These are phyloP conservation scores for Neurospora discreta DNA, from an alignment of 495 filamentous ascomycete species.

Conservation along the genomic window DNA sequence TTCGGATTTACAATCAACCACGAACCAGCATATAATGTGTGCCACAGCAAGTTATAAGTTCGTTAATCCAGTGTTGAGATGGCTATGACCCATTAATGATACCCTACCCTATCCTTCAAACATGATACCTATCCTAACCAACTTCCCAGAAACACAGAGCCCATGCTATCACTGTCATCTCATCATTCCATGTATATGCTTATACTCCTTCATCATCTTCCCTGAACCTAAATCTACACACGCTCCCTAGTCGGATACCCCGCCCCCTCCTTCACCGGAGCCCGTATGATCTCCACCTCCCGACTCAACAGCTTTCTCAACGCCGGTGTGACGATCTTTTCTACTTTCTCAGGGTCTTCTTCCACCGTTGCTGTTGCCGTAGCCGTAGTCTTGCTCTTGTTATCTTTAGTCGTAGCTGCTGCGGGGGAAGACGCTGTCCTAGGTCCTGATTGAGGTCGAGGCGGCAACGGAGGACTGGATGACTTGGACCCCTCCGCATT, in stretches of 20 bases:
- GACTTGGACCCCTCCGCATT: not conserved
- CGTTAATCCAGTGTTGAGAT: not conserved
- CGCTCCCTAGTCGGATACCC: slow-evolving; percentile 10
- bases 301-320: slow-evolving; percentile 63
- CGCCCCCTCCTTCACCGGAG: slow-evolving; percentile 33
- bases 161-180: not conserved
- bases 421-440: not conserved
- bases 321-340: slow-evolving; percentile 70
- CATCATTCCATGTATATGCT: not conserved
- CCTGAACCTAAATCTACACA: not conserved
- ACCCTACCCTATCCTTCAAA: not conserved
- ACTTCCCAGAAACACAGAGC: not conserved
- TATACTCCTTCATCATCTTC: not conserved
- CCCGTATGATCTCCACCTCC: slow-evolving; percentile 52
- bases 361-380: slow-evolving; percentile 15
- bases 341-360: slow-evolving; percentile 21
- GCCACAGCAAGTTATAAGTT: not conserved
- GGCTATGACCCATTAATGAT: not conserved
- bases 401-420: not conserved
- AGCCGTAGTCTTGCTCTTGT: slow-evolving; percentile 8
- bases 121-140: not conserved
- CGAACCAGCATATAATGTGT: not conserved
- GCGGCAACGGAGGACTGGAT: slow-evolving; percentile 1
- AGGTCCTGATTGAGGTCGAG: not conserved
- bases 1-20: no score